These are phyloP conservation scores for Fraxinus cuspidata DNA, from an alignment of 257 asterid genomes.

Conservation along the genomic window DNA sequence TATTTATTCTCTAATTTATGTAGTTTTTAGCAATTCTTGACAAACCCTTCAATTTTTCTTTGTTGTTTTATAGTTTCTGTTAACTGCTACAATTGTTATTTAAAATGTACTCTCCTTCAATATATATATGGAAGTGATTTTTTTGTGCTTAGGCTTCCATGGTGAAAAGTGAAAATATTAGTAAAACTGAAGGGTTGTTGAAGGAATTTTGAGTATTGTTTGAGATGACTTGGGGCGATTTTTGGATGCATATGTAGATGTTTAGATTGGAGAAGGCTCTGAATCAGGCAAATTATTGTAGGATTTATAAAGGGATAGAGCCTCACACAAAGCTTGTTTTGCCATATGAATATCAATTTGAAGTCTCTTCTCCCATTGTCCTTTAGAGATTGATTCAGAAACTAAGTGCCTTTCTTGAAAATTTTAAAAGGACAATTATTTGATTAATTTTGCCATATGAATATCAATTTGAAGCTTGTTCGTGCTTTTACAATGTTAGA, in stretches of 20 bases:
- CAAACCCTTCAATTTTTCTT: slow-evolving; percentile 20
- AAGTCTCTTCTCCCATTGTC: slow-evolving; percentile 89
- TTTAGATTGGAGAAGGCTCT: slow-evolving; percentile 17
- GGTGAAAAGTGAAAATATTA: too few species aligned
- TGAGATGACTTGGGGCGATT: slow-evolving; percentile 38
- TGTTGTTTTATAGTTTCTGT: slow-evolving; percentile 24
- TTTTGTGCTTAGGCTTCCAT: too few species aligned
- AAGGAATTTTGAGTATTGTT: slow-evolving; percentile 29
- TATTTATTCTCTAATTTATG: neutral
- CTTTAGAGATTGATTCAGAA: slow-evolving; percentile 54
- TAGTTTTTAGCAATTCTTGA: slow-evolving; percentile 8
- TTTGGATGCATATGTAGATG: slow-evolving; percentile 62
- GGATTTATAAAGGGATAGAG: slow-evolving; percentile 58
- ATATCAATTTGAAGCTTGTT: too few species aligned
- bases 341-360: slow-evolving; percentile 86
- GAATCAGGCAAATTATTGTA: slow-evolving; percentile 6
- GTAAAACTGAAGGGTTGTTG: slow-evolving; percentile 26
- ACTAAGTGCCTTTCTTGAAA: slow-evolving; percentile 24
- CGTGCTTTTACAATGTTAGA: too few species aligned
- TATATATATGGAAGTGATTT: too few species aligned
- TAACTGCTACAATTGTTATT: neutral
- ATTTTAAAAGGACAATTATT: too few species aligned
- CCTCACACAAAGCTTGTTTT: slow-evolving; percentile 78
- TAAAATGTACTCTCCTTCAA: neutral
- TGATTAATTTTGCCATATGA: too few species aligned